phyloP scores from a whole-genome alignment of 1,284 basidiomycete genomes.

The Fereydounia khargensis region DNA sequence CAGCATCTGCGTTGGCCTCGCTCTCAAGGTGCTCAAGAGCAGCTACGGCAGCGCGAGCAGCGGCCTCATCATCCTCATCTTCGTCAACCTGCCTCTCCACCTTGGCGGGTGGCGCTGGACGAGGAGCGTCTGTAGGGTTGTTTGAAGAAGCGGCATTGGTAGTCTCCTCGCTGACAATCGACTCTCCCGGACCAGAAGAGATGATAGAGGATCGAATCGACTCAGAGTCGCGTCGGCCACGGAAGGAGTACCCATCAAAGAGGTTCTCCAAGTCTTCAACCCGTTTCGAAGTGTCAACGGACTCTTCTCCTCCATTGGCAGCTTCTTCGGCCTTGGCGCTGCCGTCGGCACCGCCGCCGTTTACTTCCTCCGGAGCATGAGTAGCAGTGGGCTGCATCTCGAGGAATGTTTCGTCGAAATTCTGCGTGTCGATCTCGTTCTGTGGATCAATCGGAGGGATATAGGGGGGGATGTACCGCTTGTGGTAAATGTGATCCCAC shows the following conservation, averaged over 20 bases:
- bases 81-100: constrained; percentile 9
- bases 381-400: constrained; percentile 65
- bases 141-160: constrained; percentile 2
- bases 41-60: constrained; percentile 38
- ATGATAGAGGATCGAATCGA: constrained; percentile 34
- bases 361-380: constrained; percentile 10
- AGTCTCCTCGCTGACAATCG: too few species aligned
- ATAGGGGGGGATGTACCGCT: constrained; percentile 95
- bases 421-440: constrained; percentile 91
- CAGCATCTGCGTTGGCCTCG: constrained; percentile 30
- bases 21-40: constrained; percentile 45
- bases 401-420: constrained; percentile 95
- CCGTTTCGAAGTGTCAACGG: too few species aligned
- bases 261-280: too few species aligned
- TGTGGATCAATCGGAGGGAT: constrained; percentile 88
- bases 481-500: constrained; percentile 89
- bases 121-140: constrained; percentile 5
- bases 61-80: constrained; percentile 45
- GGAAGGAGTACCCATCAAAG: constrained; percentile 52
- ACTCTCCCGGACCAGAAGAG: too few species aligned
- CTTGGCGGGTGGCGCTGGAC: background rate
- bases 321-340: constrained; percentile 2
- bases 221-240: constrained; percentile 46
- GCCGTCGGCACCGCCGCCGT: constrained; percentile 9
- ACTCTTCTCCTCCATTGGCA: constrained; percentile 9